Percentiles rank a stretch among this genome's conserved stretches.
Evolutionary conservation across 345 rosid species (phyloP).

Genomic region (Melastoma malabathricum): DNA sequence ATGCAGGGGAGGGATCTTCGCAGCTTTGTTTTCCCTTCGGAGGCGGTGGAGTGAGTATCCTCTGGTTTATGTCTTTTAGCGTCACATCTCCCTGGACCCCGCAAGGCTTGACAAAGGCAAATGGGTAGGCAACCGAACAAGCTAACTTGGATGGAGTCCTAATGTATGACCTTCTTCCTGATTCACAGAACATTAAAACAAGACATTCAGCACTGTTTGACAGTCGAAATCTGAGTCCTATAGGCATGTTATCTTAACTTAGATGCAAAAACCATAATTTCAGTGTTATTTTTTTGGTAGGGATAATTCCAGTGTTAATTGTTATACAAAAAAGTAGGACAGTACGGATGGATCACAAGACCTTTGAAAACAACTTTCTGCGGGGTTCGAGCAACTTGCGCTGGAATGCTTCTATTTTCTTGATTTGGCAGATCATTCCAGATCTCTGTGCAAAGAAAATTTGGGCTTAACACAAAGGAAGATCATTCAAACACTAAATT

Average conservation of each 20-base stretch:
- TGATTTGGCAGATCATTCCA: slow-evolving; percentile 28
- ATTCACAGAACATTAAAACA: slow-evolving; percentile 6
- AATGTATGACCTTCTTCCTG: slow-evolving; percentile 64
- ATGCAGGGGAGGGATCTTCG: slow-evolving; percentile 37
- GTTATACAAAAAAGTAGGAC: neutral
- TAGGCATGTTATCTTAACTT: too few relatives aligned
- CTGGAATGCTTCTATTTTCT: slow-evolving; percentile 32
- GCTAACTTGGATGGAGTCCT: slow-evolving; percentile 55
- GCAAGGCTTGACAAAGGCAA: slow-evolving; percentile 89
- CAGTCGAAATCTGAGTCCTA: too few relatives aligned
- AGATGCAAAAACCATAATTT: neutral
- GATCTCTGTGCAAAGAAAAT: slow-evolving; percentile 24
- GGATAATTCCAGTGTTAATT: neutral
- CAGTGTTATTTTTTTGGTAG: neutral
- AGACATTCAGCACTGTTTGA: neutral
- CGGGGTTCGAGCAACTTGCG: slow-evolving; percentile 36
- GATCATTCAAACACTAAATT: neutral
- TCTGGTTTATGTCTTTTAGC: slow-evolving; percentile 88
- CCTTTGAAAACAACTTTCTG: slow-evolving; percentile 71
- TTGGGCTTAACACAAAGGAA: neutral
- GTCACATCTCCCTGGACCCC: slow-evolving; percentile 82
- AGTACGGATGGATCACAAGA: slow-evolving; percentile 7
- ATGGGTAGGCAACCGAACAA: slow-evolving; percentile 77
- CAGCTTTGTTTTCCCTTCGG: slow-evolving; percentile 34
- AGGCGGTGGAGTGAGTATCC: slow-evolving; percentile 57